phyloP scores from a whole-genome alignment of 805 yeast species.

The Isabelozyma heimii region DNA sequence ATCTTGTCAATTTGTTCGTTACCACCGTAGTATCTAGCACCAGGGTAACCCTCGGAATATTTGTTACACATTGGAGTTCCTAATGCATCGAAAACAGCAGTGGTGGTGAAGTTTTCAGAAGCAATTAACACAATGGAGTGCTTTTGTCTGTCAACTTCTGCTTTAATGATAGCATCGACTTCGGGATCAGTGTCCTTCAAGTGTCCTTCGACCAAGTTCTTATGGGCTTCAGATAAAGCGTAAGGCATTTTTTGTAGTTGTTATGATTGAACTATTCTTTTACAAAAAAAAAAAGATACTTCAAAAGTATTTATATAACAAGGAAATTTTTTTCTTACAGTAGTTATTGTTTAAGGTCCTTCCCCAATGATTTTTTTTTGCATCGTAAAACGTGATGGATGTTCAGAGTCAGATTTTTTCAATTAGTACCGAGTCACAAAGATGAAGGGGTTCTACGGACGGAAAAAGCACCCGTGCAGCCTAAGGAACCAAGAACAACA shows the following conservation, averaged over 20 bases:
- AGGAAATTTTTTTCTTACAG: neutral
- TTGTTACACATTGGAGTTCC: conserved; percentile 98
- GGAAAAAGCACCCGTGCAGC: neutral
- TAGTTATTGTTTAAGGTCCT: neutral
- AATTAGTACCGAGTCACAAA: neutral
- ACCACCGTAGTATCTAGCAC: conserved; percentile 97
- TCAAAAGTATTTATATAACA: neutral
- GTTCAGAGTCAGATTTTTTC: neutral
- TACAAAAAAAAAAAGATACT: neutral
- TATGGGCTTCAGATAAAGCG: conserved; percentile 48
- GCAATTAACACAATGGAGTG: conserved; percentile 91
- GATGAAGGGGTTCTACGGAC: too few relatives aligned
- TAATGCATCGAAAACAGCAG: conserved; percentile 88
- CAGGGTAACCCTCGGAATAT: conserved; percentile 98
- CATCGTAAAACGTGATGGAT: neutral
- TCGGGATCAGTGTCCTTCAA: conserved; percentile 80
- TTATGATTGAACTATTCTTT: neutral
- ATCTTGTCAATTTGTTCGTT: conserved; percentile 91
- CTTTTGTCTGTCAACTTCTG: conserved; percentile 83
- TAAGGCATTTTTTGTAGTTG: conserved; percentile 29
- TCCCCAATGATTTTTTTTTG: neutral
- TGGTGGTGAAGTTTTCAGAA: conserved; percentile 93
- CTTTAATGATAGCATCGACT: conserved; percentile 70
- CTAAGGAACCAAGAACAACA: too few relatives aligned
- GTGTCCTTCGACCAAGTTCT: conserved; percentile 56